Percentiles rank a stretch among this genome's conserved stretches.
phyloP scores from a whole-genome alignment of 176 grass and related monocot genomes.

The Rhipidocladum racemiflorum region DNA sequence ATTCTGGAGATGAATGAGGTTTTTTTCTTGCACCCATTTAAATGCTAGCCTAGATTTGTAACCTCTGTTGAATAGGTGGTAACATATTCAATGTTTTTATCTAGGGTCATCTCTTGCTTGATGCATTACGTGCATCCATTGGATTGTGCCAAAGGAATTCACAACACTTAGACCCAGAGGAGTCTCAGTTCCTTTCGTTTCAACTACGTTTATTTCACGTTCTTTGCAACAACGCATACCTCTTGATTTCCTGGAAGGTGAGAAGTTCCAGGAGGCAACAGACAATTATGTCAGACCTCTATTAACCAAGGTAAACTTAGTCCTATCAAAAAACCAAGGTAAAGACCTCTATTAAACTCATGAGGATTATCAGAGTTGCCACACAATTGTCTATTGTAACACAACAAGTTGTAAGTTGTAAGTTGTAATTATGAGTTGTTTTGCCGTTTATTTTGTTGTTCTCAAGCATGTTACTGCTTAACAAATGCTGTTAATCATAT shows the following conservation, averaged over 20 bases:
- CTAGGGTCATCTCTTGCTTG: constrained; percentile 73
- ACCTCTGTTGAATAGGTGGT: constrained; percentile 17
- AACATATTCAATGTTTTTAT: constrained; percentile 32
- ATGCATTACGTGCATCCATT: constrained; percentile 62
- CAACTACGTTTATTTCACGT: too few species aligned
- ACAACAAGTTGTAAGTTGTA: not conserved
- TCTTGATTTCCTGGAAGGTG: constrained; percentile 91
- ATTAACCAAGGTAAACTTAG: constrained; percentile 88
- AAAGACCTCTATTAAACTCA: too few species aligned
- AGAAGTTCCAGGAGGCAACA: constrained; percentile 79
- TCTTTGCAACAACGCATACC: constrained; percentile 78
- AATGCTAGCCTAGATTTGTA: constrained; percentile 24
- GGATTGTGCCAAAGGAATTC: constrained; percentile 98
- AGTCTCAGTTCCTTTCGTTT: too few species aligned
- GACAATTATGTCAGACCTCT: constrained; percentile 87
- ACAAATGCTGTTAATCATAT: not conserved
- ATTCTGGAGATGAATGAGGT: constrained; percentile 79
- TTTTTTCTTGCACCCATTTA: constrained; percentile 23
- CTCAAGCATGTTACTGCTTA: not conserved
- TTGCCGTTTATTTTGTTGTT: not conserved
- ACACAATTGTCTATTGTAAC: not conserved
- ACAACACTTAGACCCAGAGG: too few species aligned
- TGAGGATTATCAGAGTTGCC: not conserved
- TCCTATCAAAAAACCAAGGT: too few species aligned
- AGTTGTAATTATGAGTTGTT: not conserved